Evolutionary conservation across 108 stramenopile species (phyloP).

Genomic region (Hondaea fermentalgiana): DNA sequence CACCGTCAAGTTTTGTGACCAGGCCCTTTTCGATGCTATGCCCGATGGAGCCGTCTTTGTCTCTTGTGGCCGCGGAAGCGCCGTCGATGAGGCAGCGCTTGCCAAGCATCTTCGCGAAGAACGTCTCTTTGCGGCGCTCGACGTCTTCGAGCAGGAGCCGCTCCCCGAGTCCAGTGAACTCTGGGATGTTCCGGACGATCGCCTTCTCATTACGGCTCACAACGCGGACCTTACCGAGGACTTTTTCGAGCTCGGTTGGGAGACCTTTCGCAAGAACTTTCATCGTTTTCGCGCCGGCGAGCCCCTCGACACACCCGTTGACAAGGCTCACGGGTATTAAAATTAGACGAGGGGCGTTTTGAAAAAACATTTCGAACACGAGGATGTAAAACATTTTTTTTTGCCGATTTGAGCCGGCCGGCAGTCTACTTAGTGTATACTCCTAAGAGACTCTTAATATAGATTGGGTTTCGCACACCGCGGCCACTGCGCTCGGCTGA

Average conservation of each 20-base stretch:
- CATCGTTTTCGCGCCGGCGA: background rate
- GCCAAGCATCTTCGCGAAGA: constrained; percentile 55
- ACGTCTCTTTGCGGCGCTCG: constrained; percentile 70
- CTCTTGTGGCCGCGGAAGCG: constrained; percentile 77
- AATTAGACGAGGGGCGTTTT: too few relatives aligned
- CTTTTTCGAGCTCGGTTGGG: constrained; percentile 20
- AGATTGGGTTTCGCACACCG: too few relatives aligned
- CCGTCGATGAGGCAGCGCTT: constrained; percentile 71
- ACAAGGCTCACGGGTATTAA: background rate
- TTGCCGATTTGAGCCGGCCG: too few relatives aligned
- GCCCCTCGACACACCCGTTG: background rate
- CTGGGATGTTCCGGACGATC: constrained; percentile 62
- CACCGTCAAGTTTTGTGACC: constrained; percentile 56
- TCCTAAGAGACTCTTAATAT: too few relatives aligned
- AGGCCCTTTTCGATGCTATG: constrained; percentile 56
- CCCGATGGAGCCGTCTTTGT: constrained; percentile 69
- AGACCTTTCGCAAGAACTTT: background rate
- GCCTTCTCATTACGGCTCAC: constrained; percentile 72
- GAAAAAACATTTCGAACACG: too few relatives aligned
- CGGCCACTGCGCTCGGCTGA: too few relatives aligned
- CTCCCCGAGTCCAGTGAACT: constrained; percentile 58
- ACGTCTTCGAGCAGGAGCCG: constrained; percentile 73
- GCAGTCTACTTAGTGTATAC: too few relatives aligned
- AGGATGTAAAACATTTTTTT: too few relatives aligned
- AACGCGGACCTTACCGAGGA: constrained; percentile 28